Evolutionary conservation across 2,329 filamentous ascomycete genomes (phyloP).

Genomic region (Hirsutella thompsonii): DNA sequence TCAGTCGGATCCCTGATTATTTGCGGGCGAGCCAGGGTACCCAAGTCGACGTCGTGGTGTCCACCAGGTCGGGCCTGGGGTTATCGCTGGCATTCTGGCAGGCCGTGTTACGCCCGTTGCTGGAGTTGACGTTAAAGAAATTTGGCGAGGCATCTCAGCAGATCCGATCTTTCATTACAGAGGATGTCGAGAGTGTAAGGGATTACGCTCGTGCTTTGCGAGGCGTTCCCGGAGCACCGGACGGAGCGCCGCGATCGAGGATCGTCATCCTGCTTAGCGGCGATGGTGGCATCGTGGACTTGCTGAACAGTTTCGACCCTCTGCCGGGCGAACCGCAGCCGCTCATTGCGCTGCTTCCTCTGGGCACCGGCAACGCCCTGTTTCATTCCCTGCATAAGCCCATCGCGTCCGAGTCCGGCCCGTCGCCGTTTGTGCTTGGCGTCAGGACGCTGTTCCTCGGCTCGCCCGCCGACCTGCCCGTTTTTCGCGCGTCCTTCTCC

Average conservation of each 20-base stretch:
- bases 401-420: constrained; percentile 26
- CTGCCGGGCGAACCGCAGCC: constrained; percentile 16
- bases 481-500: constrained; percentile 50
- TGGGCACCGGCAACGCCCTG: constrained; percentile 54
- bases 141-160: not conserved
- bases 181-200: constrained; percentile 48
- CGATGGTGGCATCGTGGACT: constrained; percentile 75
- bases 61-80: constrained; percentile 50
- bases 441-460: constrained; percentile 50
- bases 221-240: constrained; percentile 14
- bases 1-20: constrained; percentile 25
- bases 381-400: constrained; percentile 51
- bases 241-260: constrained; percentile 4
- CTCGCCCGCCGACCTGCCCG: constrained; percentile 38
- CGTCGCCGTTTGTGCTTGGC: constrained; percentile 32
- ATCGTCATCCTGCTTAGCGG: constrained; percentile 72
- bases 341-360: constrained; percentile 40
- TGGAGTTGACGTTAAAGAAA: constrained; percentile 26
- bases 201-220: constrained; percentile 40
- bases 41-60: constrained; percentile 51
- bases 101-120: constrained; percentile 39
- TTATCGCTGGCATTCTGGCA: constrained; percentile 43
- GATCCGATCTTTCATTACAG: constrained; percentile 43
- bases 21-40: constrained; percentile 12
- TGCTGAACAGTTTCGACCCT: constrained; percentile 48